Evolutionary conservation across 331 rosid species (phyloP), one percentile per base, ranked within the genome.

Genomic region (Quercus tomentella): DNA sequence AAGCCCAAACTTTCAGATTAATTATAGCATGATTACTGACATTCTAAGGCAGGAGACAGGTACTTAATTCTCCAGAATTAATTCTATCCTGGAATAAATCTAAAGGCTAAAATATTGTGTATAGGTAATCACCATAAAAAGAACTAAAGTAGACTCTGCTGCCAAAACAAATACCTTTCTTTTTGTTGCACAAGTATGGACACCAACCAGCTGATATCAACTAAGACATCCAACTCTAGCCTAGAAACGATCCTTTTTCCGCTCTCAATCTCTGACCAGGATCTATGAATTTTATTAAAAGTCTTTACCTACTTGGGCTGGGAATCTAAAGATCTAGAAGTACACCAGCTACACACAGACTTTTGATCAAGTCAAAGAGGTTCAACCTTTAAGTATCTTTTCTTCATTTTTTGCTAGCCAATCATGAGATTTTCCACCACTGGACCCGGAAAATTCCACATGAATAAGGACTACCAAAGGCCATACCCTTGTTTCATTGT

Each of bases 381-480:
- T 63, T 65, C 63, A 54, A 63, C 60, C 21, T 22, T 63, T 51
- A 45, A 25, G 67, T 58, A 58, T 67, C 14, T 45, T 51, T 57
- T 58, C 63, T 60, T 63, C 52, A 8, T 51, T 51, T n/a, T 57
- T 41, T 65, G 41, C 28, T 55, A 23, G 52, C 79, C 28, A 78
- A 56, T 9, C 67, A 79, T 22, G 41, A 80, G 51, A 76, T 76
- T 52, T 56, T 56, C 79, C 61, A 76, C 45, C 77, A 2, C 66
- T 28, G 41, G 66, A 60, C 31, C 25, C 31, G 30, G 11, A 58
- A 58, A 58, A 10, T 63, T 28, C 41, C n/a, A 28, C 41, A 16
- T 22, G 17, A 25, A 3, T 63, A 11, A 5, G 21, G 17, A 28
- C n/a, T 31, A 25, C 70, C 41, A 14, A 33, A 31, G 72, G 72